Conservation (phyloP, 441 rosid species). For the Adansonia gregorii region DNA sequence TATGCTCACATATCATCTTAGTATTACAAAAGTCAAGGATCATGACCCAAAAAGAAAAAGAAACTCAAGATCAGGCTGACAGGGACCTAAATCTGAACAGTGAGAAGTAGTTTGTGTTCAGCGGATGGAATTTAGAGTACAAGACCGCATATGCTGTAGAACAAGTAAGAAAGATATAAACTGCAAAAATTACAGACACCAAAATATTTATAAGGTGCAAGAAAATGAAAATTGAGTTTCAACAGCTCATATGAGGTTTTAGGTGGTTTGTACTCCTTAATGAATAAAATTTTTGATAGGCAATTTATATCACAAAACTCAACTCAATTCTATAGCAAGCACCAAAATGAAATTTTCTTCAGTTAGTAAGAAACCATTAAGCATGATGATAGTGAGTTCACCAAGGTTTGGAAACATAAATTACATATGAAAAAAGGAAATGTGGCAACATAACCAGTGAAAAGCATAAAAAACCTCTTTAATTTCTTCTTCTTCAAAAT, state of each 20-base stretch:
- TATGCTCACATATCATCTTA: slow-evolving; percentile 10
- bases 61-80: not conserved
- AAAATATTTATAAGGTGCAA: not conserved
- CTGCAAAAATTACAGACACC: slow-evolving; percentile 7
- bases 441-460: not conserved
- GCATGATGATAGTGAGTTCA: slow-evolving; percentile 8
- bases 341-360: not conserved
- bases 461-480: slow-evolving; percentile 55
- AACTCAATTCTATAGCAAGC: slow-evolving; percentile 6
- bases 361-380: not conserved
- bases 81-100: not conserved
- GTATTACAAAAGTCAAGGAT: slow-evolving; percentile 3
- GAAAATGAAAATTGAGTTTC: slow-evolving; percentile 14
- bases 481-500: slow-evolving; percentile 80
- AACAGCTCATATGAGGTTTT: not conserved
- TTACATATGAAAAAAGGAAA: not conserved
- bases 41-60: not conserved
- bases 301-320: not conserved
- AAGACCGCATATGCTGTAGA: not conserved
- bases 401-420: not conserved
- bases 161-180: not conserved
- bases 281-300: not conserved
- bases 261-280: not conserved
- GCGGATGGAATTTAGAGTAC: not conserved
- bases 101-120: not conserved